Percentiles rank a stretch among this genome's conserved stretches.
Evolutionary conservation across 331 rosid species (phyloP).

Genomic region (Arachis monticola): DNA sequence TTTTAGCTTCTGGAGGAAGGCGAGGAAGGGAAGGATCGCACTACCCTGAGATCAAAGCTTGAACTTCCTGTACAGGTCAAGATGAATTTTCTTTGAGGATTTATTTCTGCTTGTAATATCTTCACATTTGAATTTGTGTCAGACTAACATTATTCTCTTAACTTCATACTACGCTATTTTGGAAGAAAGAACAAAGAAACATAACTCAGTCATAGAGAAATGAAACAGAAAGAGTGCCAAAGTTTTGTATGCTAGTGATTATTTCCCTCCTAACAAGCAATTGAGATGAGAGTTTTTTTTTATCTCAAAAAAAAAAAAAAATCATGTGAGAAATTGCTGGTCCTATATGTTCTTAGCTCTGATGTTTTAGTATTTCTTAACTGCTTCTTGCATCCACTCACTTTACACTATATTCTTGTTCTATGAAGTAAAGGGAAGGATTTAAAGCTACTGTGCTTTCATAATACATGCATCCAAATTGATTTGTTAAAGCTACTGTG

Average conservation of each 20-base stretch:
- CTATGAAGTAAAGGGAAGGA: not conserved
- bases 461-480: not conserved
- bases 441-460: not conserved
- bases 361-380: not conserved
- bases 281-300: no score
- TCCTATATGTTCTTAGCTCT: not conserved
- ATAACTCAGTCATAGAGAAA: constrained; percentile 28
- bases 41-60: constrained; percentile 89
- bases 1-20: constrained; percentile 87
- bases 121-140: constrained; percentile 27
- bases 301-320: not conserved
- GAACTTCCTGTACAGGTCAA: constrained; percentile 96
- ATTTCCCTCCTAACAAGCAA: not conserved
- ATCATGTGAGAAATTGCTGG: not conserved
- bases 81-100: constrained; percentile 34
- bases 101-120: not conserved
- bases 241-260: not conserved
- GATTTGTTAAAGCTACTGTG: not conserved
- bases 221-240: not conserved
- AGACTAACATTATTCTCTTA: constrained; percentile 13
- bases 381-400: not conserved
- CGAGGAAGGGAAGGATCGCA: constrained; percentile 88
- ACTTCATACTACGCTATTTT: constrained; percentile 26
- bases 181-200: constrained; percentile 13
- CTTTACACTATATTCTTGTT: not conserved